Base-by-base conservation (phyloP, 2,329 filamentous ascomycete genomes). In the Cytospora schulzeri region DNA sequence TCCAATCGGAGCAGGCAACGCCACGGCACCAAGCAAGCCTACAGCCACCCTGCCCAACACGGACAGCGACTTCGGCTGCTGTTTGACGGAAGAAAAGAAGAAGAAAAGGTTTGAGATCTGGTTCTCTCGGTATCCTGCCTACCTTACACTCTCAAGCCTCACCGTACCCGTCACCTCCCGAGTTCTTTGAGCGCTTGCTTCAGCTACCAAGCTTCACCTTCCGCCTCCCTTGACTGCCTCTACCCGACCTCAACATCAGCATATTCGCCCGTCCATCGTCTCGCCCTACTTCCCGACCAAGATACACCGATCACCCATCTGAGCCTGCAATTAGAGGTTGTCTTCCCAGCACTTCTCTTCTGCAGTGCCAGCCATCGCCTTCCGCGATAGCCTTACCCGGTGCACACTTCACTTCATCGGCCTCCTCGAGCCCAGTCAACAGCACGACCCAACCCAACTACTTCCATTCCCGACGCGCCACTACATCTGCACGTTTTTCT, bases 401-500 rank as follows among this genome's bases (percentile, higher is more conserved):
- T 38, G 35, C 28, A 53, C 56, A 45, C 33, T 66, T 56, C 64
- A 57, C 54, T 52, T 54, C 64, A 55, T 63, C 62, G 64, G 64
- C 62, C 58, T 52, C 26, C 54, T 64, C 65, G 59, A 62, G 59
- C 62, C 57, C 54, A 62, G 38, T 53, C 53, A 48, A 33, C 58
- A 55, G 51, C 62, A 68, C 68, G 69, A 66, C 45, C 63, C 67
- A 65, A 62, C 66, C 53, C 67, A 65, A 63, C 66, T 50, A 51
- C 52, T 28, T 38, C 73, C 75, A 71, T 75, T 73, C 75, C 78
- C 77, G 77, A 78, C 76, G 76, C 79, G 77, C 78, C 83, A 84
- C 83, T 86, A 81, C 91, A 93, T 90, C 91, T 92, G 89, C 91
- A 91, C 88, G 90, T 93, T 94, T 93, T 93, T 89, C 83, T 93